Percentiles rank a stretch among this genome's conserved stretches.
Conservation (phyloP, 805 yeast species). For the Kuraishia capsulata region DNA sequence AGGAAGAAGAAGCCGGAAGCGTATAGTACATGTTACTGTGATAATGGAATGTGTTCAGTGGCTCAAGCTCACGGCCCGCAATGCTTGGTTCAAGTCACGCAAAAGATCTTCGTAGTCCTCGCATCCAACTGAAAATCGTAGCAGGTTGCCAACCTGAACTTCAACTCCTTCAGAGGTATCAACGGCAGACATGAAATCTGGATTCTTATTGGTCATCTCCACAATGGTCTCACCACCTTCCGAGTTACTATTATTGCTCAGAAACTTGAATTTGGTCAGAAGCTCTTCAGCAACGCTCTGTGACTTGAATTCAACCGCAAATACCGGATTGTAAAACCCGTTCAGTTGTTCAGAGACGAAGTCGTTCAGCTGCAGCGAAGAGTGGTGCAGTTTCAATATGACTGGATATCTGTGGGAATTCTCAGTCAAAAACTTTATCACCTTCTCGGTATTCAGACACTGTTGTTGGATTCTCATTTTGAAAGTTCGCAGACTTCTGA, state of each 20-base stretch:
- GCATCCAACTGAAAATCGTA: constrained; percentile 44
- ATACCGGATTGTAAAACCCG: constrained; percentile 36
- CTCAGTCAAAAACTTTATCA: constrained; percentile 27
- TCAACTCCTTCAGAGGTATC: neutral
- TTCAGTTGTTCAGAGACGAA: constrained; percentile 31
- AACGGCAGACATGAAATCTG: constrained; percentile 15
- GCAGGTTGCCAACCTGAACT: constrained; percentile 15
- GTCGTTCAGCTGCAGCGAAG: constrained; percentile 31
- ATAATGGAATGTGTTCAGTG: no score
- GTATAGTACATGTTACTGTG: no score
- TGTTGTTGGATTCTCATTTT: constrained; percentile 41
- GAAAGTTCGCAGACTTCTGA: constrained; percentile 40
- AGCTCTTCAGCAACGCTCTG: constrained; percentile 28
- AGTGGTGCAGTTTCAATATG: constrained; percentile 26
- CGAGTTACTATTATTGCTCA: constrained; percentile 38
- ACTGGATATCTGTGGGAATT: constrained; percentile 23
- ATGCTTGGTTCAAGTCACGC: constrained; percentile 34
- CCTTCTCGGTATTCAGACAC: constrained; percentile 31
- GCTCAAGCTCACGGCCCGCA: constrained; percentile 11
- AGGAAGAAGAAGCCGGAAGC: neutral
- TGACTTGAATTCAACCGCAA: constrained; percentile 28
- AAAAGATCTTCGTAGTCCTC: constrained; percentile 43
- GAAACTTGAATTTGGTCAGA: constrained; percentile 36
- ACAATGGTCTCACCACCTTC: constrained; percentile 45
- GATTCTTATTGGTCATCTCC: constrained; percentile 29